phyloP scores from a whole-genome alignment of 2,329 filamentous ascomycete species.

The Fusarium lyarnte region DNA sequence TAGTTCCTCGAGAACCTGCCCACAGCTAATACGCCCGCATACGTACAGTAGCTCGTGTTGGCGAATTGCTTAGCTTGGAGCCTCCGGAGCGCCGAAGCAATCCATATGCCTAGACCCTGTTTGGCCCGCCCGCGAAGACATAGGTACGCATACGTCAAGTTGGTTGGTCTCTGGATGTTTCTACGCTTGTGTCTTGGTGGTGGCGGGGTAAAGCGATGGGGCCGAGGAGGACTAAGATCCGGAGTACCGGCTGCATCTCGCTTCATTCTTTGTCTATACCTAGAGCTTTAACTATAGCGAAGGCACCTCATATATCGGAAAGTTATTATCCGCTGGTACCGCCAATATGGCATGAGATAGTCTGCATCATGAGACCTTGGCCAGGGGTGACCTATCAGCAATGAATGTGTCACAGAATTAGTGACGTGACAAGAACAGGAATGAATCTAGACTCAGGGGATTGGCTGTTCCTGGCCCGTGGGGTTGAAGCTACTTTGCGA shows the following conservation, averaged over 20 bases:
- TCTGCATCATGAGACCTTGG: constrained; percentile 11
- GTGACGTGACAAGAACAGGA: constrained; percentile 13
- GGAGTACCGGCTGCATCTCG: constrained; percentile 17
- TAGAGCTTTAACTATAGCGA: neutral
- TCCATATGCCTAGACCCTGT: constrained; percentile 11
- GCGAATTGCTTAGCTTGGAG: constrained; percentile 8
- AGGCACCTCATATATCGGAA: neutral
- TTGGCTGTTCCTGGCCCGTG: constrained; percentile 11
- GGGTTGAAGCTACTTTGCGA: constrained; percentile 8
- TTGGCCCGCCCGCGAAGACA: constrained; percentile 16
- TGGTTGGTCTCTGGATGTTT: constrained; percentile 2
- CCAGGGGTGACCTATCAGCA: constrained; percentile 27
- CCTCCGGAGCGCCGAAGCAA: constrained; percentile 38
- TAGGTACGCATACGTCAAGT: neutral
- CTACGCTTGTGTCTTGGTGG: constrained; percentile 19
- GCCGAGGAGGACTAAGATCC: constrained; percentile 12
- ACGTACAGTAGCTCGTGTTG: constrained; percentile 16
- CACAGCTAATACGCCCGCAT: constrained; percentile 9
- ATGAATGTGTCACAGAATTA: constrained; percentile 20
- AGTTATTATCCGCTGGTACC: neutral
- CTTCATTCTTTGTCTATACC: neutral
- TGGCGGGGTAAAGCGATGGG: constrained; percentile 35
- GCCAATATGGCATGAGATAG: constrained; percentile 1
- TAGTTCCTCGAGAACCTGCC: constrained; percentile 14
- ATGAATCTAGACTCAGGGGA: constrained; percentile 4